Evolutionary conservation across 257 asterid genomes (phyloP), one percentile per base, ranked within the genome.

Genomic region (Capsicum pubescens): DNA sequence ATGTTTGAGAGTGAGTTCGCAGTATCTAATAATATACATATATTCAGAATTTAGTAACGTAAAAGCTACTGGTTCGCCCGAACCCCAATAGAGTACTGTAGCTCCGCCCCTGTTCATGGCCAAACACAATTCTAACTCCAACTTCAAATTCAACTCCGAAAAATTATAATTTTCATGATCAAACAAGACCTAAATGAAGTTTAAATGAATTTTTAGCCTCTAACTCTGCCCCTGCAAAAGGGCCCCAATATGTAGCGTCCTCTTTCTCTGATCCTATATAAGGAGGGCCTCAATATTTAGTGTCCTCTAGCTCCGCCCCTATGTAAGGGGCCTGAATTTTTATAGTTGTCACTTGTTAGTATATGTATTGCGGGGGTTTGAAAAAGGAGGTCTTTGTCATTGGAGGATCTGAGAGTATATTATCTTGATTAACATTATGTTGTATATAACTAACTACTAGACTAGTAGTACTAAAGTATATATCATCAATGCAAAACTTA

Each of bases 311-410:
- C 16, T 63, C 69, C 2, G 2, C 17, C 9, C 44, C 44, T 2
- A 7, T 3, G 44, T n/a, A 19, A n/a, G 67, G 21, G 14, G 26
- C 8, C 76, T 67, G 5, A 68, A 8, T 39, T 68, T 16, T 5
- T 39, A 15, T 68, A 39, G 50, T 69, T 39, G 14, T 69, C 32
- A 69, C 13, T 69, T 16, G 76, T 68, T 12, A 68, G 14, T 7
- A 68, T 68, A 39, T 35, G 50, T 35, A 66, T 68, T 68, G 26
- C 2, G 9, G 13, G 13, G 52, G 21, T 0, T 69, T 39, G 16
- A 15, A 69, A 68, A 69, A 14, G 11, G 35, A 3, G 81, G 81
- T 52, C 81, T 21, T 76, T 52, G 48, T 76, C 81, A 76, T 74
- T 12, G 46, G 80, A 50, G 12, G 60, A 50, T 46, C 19, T 74